A percentile compares a stretch with the other conserved stretches of the same genome.
Evolutionary conservation across 371 early-diverging fungal species (phyloP).

Genomic region (Batkoa obscura): DNA sequence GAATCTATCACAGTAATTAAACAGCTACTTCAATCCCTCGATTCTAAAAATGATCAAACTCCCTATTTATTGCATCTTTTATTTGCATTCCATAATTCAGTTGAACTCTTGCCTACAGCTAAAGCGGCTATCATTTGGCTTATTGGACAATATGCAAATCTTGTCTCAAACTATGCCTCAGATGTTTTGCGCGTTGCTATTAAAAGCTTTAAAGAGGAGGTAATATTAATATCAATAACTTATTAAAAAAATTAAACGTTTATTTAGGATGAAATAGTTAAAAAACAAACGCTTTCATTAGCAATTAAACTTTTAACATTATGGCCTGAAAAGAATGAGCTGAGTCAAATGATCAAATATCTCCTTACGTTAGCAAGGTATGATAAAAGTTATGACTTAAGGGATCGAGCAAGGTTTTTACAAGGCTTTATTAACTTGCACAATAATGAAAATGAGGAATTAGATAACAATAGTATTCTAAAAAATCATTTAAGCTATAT

Average conservation of each 20-base stretch:
- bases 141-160: constrained; percentile 49
- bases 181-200: constrained; percentile 63
- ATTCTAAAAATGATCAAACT: constrained; percentile 13
- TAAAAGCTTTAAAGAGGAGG: constrained; percentile 50
- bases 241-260: neutral
- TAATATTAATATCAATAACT: too few species aligned
- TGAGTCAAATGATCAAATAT: constrained; percentile 41
- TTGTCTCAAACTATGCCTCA: constrained; percentile 41
- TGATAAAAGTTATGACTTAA: constrained; percentile 69
- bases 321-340: constrained; percentile 20
- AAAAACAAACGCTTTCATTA: constrained; percentile 62
- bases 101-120: constrained; percentile 35
- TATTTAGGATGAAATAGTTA: constrained; percentile 33
- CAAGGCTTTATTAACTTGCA: constrained; percentile 23
- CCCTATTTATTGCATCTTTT: constrained; percentile 31
- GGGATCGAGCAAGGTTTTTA: constrained; percentile 76
- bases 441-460: too few species aligned
- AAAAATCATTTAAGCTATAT: constrained; percentile 7
- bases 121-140: constrained; percentile 71
- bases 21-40: constrained; percentile 36
- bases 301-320: constrained; percentile 42
- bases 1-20: constrained; percentile 61
- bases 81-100: constrained; percentile 38
- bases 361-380: constrained; percentile 69
- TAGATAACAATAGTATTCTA: constrained; percentile 7